Percentiles rank a stretch among this genome's conserved stretches.
Evolutionary conservation across 352 stramenopile species (phyloP).

Genomic region (Saprolegnia diclina): DNA sequence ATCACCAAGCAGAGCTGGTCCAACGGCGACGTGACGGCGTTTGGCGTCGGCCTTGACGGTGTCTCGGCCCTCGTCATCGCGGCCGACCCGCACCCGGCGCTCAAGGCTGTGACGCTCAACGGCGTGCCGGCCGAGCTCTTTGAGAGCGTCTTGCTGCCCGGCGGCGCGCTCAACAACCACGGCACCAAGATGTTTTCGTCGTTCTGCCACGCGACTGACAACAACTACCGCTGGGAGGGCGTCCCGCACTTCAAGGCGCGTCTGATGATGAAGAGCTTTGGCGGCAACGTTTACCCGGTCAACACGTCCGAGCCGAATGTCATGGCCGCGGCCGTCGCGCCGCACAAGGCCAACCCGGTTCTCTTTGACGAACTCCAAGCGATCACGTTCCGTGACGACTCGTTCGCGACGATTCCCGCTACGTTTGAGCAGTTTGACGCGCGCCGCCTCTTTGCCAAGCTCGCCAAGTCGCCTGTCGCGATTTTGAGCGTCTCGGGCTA

Average conservation of each 20-base stretch:
- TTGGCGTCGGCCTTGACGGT: constrained; percentile 70
- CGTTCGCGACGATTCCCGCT: constrained; percentile 38
- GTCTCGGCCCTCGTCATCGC: constrained; percentile 57
- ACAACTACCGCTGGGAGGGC: constrained; percentile 61
- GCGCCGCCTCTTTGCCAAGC: constrained; percentile 47
- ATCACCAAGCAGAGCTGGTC: constrained; percentile 73
- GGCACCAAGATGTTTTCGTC: constrained; percentile 52
- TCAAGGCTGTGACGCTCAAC: constrained; percentile 72
- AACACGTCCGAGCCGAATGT: constrained; percentile 55
- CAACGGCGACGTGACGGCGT: constrained; percentile 63
- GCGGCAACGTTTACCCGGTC: constrained; percentile 75
- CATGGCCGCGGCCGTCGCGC: constrained; percentile 51
- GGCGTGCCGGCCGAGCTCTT: constrained; percentile 65
- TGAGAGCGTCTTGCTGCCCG: constrained; percentile 62
- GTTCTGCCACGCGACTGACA: constrained; percentile 71
- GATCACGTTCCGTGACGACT: constrained; percentile 62
- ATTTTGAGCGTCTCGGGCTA: constrained; percentile 65
- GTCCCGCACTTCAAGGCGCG: constrained; percentile 72
- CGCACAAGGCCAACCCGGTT: constrained; percentile 61
- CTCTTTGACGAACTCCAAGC: constrained; percentile 43
- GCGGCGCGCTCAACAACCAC: constrained; percentile 71
- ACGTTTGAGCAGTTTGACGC: constrained; percentile 48
- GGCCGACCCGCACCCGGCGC: constrained; percentile 49
- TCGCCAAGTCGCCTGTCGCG: constrained; percentile 62
- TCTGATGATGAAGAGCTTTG: constrained; percentile 82